Evolutionary conservation across 768 basidiomycete genomes (phyloP).

Genomic region (Leccinum fibrillosum): DNA sequence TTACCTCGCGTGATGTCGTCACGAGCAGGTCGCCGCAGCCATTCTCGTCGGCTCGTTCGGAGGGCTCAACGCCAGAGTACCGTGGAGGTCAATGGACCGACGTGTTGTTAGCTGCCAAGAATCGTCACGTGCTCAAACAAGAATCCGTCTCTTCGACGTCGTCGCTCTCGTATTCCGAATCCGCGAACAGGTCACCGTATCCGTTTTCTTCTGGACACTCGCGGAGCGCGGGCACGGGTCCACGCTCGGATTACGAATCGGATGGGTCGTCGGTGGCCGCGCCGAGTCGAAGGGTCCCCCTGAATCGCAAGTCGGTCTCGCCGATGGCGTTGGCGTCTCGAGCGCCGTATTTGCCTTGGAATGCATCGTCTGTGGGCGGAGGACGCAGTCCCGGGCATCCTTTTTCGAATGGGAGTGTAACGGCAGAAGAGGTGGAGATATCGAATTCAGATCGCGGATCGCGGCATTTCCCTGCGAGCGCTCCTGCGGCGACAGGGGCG

Average conservation of each 20-base stretch:
- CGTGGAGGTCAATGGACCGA: constrained; percentile 47
- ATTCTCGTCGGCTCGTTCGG: constrained; percentile 31
- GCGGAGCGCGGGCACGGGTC: constrained; percentile 23
- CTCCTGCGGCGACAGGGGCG: not conserved
- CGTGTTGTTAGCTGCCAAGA: constrained; percentile 35
- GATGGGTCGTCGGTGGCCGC: constrained; percentile 34
- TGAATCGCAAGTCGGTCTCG: constrained; percentile 67
- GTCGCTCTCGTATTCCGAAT: constrained; percentile 59
- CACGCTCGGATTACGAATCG: constrained; percentile 53
- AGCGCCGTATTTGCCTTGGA: constrained; percentile 33
- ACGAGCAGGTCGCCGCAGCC: constrained; percentile 27
- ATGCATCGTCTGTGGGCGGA: constrained; percentile 38
- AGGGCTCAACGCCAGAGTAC: constrained; percentile 33
- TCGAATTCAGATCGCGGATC: constrained; percentile 27
- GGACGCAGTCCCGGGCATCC: constrained; percentile 26
- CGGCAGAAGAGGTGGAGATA: constrained; percentile 22
- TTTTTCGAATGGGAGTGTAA: constrained; percentile 16
- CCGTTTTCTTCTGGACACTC: constrained; percentile 10
- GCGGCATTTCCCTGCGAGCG: constrained; percentile 14
- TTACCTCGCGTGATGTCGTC: constrained; percentile 50
- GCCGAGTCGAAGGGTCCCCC: constrained; percentile 53
- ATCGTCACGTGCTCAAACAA: constrained; percentile 40
- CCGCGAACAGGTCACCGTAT: constrained; percentile 31
- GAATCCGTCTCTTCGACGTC: constrained; percentile 65
- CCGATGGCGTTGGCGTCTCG: constrained; percentile 64